These are phyloP conservation scores for Phytophthora ramorum DNA, from an alignment of 352 stramenopile species.

Conservation along the genomic window DNA sequence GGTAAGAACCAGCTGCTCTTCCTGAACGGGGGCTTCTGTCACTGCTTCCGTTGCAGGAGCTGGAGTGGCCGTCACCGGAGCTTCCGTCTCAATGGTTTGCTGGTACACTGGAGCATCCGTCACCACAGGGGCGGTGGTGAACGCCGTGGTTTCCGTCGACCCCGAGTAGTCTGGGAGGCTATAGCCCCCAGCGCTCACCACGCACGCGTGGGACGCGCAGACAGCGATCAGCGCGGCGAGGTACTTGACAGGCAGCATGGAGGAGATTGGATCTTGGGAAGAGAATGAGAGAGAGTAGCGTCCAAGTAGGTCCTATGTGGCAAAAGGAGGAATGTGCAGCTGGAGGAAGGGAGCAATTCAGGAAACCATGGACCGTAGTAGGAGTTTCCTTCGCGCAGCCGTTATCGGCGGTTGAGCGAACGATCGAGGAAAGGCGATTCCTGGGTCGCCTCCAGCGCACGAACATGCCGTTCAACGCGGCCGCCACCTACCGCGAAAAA, in stretches of 20 bases:
- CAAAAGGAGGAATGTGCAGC: constrained; percentile 38
- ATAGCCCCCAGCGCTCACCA: constrained; percentile 31
- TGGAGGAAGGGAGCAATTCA: background rate
- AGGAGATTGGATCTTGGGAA: constrained; percentile 8
- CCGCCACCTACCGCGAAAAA: background rate
- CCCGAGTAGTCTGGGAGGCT: constrained; percentile 16
- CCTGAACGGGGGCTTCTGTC: background rate
- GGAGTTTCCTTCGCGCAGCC: constrained; percentile 19
- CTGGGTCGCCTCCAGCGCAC: background rate
- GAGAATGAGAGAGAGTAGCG: too few relatives aligned
- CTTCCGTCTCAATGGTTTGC: background rate
- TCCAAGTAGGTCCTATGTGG: constrained; percentile 30
- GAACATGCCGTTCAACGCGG: background rate
- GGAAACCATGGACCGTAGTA: background rate
- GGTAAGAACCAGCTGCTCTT: background rate
- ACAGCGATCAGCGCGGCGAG: constrained; percentile 30
- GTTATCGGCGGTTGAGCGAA: constrained; percentile 17
- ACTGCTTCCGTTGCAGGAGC: constrained; percentile 2
- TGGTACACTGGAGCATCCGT: constrained; percentile 3
- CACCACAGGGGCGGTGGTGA: constrained; percentile 1
- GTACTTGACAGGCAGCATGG: constrained; percentile 43
- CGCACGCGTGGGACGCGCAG: constrained; percentile 27
- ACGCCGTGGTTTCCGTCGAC: background rate
- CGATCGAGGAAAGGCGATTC: constrained; percentile 31
- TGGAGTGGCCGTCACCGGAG: background rate